These are phyloP conservation scores for Curvularia eragrostidis DNA, from an alignment of 2,329 filamentous ascomycete species.

Conservation along the genomic window DNA sequence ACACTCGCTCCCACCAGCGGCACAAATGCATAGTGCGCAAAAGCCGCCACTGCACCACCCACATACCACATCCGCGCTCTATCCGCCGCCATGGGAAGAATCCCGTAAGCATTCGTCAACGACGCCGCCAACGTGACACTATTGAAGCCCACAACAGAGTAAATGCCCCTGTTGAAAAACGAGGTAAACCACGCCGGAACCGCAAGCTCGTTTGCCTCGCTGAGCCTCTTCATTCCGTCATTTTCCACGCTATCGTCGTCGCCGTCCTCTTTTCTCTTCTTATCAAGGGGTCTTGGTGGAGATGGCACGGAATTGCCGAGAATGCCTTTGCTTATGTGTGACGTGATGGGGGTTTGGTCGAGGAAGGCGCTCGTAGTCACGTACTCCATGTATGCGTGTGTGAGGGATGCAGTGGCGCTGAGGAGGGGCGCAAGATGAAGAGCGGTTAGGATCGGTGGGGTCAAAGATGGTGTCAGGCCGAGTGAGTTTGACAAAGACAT, in stretches of 20 bases:
- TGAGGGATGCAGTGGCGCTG: slow-evolving; percentile 32
- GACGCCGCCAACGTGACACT: background rate
- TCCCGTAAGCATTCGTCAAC: background rate
- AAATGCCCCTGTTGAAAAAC: background rate
- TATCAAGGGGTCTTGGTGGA: background rate
- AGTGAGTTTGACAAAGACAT: background rate
- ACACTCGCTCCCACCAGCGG: background rate
- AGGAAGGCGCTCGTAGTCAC: slow-evolving; percentile 33
- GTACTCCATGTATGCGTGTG: slow-evolving; percentile 38
- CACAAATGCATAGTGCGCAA: background rate
- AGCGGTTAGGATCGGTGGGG: slow-evolving; percentile 13
- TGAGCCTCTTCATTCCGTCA: background rate
- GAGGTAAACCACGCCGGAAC: background rate
- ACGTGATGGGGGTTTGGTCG: slow-evolving; percentile 10
- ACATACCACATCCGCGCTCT: background rate
- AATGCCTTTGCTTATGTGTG: background rate
- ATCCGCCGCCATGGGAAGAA: background rate
- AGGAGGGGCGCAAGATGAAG: slow-evolving; percentile 35
- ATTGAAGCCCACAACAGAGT: background rate
- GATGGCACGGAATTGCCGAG: background rate
- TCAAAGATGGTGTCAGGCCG: background rate
- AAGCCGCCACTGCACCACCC: background rate
- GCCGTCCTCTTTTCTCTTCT: background rate
- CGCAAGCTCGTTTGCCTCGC: background rate
- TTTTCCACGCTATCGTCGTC: background rate